Evolutionary conservation across 2,329 filamentous ascomycete species (phyloP).

Genomic region (Byssochlamys sp.): DNA sequence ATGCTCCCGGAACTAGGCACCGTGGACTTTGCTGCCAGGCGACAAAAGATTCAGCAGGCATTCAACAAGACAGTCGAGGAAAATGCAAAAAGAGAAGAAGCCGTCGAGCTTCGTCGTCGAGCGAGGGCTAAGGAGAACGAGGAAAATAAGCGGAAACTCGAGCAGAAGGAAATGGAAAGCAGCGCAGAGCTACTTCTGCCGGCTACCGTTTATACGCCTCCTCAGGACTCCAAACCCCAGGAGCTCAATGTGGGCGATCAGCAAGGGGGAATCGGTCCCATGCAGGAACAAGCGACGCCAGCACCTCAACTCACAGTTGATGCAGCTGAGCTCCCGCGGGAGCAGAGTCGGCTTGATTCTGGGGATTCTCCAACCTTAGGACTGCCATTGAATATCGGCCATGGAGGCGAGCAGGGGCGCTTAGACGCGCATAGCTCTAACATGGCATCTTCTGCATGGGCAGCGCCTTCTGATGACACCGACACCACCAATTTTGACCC

Average conservation of each 20-base stretch:
- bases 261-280: neutral
- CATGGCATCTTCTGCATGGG: slow-evolving; percentile 51
- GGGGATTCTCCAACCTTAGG: slow-evolving; percentile 37
- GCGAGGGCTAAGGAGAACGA: slow-evolving; percentile 39
- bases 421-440: slow-evolving; percentile 26
- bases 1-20: slow-evolving; percentile 56
- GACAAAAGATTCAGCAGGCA: slow-evolving; percentile 72
- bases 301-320: slow-evolving; percentile 3
- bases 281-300: neutral
- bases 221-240: neutral
- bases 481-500: slow-evolving; percentile 55
- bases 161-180: slow-evolving; percentile 13
- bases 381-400: slow-evolving; percentile 8
- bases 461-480: slow-evolving; percentile 52
- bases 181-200: slow-evolving; percentile 2
- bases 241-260: neutral
- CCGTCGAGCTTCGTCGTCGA: slow-evolving; percentile 41
- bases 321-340: neutral
- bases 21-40: slow-evolving; percentile 74
- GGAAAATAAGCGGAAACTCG: slow-evolving; percentile 31
- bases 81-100: slow-evolving; percentile 49
- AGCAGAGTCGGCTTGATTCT: neutral
- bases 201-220: neutral
- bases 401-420: neutral
- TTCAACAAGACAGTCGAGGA: slow-evolving; percentile 77